phyloP scores from a whole-genome alignment of 495 filamentous ascomycete genomes.

The Trichoderma orchidacearum region DNA sequence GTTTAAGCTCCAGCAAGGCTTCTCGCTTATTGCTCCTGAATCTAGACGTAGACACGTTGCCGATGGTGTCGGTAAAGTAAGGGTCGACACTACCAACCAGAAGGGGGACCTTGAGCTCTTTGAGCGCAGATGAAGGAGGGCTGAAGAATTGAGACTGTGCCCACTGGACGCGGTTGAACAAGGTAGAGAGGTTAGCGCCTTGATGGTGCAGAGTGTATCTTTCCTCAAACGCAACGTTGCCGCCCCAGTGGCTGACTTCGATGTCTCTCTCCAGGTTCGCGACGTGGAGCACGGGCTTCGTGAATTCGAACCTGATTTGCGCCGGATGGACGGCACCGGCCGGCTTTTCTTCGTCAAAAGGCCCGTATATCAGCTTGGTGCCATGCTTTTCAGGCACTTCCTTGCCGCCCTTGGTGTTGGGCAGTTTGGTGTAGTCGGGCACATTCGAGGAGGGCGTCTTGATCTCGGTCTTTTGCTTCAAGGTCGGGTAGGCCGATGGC shows the following conservation, averaged over 20 bases:
- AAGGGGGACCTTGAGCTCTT: conserved; percentile 69
- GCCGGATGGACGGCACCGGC: conserved; percentile 60
- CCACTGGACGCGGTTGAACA: conserved; percentile 83
- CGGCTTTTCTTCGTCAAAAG: conserved; percentile 63
- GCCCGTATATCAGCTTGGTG: conserved; percentile 79
- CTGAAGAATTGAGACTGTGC: conserved; percentile 63
- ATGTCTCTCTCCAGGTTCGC: conserved; percentile 72
- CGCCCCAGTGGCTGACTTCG: conserved; percentile 96
- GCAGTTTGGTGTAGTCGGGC: conserved; percentile 70
- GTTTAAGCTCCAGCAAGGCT: conserved; percentile 76
- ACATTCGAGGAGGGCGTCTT: conserved; percentile 54
- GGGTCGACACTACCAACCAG: conserved; percentile 63
- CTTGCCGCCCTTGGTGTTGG: conserved; percentile 42
- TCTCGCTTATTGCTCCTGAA: conserved; percentile 71
- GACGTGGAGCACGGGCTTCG: conserved; percentile 70
- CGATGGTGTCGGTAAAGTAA: conserved; percentile 94
- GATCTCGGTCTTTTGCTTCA: conserved; percentile 92
- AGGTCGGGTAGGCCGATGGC: conserved; percentile 66
- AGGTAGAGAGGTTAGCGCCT: conserved; percentile 66
- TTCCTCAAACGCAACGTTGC: conserved; percentile 88
- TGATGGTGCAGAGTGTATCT: conserved; percentile 80
- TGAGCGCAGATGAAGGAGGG: conserved; percentile 60
- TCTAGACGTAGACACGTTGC: conserved; percentile 87
- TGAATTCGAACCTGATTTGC: conserved; percentile 87
- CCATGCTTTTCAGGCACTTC: conserved; percentile 74